Evolutionary conservation across 257 asterid genomes (phyloP), one percentile per base, ranked within the genome.

Genomic region (Scutellaria barbata): DNA sequence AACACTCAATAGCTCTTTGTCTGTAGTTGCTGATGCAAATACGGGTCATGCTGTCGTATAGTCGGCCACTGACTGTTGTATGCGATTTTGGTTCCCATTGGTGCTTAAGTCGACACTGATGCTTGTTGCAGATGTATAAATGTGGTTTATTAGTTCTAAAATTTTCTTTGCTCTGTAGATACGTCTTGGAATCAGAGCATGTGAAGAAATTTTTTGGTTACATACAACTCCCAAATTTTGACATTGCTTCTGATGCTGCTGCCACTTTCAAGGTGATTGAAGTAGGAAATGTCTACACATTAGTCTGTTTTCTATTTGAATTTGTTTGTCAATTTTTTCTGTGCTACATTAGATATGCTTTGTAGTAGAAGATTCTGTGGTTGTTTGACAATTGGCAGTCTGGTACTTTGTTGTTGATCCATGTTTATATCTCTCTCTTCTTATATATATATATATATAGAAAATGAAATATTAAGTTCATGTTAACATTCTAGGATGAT

Each of bases 241-340:
- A 87, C 77, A 79, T 91, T 62, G 85, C 96, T 58, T 89, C 92
- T 8, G 96, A 89, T 79, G 95, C 96, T 64, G 87, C 87, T 64
- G 89, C 89, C 47, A 90, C 95, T 37, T 90, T 91, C 84, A 87
- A 84, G 92, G 95, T 70, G 46, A 63, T 63, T 67, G 16, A 47
- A 63, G 39, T 73, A 33, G 43, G 7, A 11, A 58, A 54, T 63
- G 67, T 3, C 35, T 14, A 22, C 68, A 20, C 11, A 47, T 33
- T 61, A 39, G 18, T 22, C n/a, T 12, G 64, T 35, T 55, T 45
- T 55, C 46, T 53, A 16, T 60, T 43, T 55, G 6, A 67, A 14
- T 55, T 45, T 52, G 30, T 65, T 56, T 43, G 39, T 46, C 13
- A 52, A 52, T 48, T 46, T 53, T 53, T 22, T 53, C 33, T 56